A percentile compares a stretch with the other conserved stretches of the same genome.
Conservation (phyloP, 2,329 filamentous ascomycete species). For the Esteya vermicola region DNA sequence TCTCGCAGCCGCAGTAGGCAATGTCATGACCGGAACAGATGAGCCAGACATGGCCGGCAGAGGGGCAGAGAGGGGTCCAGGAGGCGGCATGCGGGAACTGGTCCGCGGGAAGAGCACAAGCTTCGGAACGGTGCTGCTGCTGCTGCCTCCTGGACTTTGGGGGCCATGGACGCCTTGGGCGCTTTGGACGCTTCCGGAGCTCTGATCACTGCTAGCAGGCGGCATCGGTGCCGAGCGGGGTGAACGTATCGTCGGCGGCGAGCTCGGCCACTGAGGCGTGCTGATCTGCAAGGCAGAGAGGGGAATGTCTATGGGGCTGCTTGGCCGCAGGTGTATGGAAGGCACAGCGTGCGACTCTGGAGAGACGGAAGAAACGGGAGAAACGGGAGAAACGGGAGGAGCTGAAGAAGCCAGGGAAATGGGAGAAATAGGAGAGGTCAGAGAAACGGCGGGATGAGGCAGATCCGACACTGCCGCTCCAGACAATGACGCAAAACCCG, state of each 20-base stretch:
- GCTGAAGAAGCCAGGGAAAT: no score
- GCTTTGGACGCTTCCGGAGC: neutral
- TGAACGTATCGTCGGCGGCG: neutral
- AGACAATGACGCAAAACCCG: no score
- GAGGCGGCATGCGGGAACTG: no score
- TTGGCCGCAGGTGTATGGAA: neutral
- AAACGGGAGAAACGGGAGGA: no score
- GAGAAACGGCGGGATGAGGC: neutral
- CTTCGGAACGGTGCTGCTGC: neutral
- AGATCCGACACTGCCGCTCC: no score
- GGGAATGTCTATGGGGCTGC: no score
- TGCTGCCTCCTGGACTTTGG: neutral
- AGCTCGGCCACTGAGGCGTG: neutral
- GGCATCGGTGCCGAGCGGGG: neutral
- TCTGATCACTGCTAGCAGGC: neutral
- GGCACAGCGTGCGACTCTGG: neutral
- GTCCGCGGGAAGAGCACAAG: constrained; percentile 1
- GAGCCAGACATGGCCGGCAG: no score
- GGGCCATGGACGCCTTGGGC: neutral
- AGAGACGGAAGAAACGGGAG: no score
- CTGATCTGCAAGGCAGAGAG: neutral
- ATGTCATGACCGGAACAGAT: no score
- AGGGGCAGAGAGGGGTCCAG: no score
- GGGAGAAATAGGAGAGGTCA: no score
- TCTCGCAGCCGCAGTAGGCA: no score